Evolutionary conservation across 257 asterid species (phyloP).

Genomic region (Gentiana dahurica): DNA sequence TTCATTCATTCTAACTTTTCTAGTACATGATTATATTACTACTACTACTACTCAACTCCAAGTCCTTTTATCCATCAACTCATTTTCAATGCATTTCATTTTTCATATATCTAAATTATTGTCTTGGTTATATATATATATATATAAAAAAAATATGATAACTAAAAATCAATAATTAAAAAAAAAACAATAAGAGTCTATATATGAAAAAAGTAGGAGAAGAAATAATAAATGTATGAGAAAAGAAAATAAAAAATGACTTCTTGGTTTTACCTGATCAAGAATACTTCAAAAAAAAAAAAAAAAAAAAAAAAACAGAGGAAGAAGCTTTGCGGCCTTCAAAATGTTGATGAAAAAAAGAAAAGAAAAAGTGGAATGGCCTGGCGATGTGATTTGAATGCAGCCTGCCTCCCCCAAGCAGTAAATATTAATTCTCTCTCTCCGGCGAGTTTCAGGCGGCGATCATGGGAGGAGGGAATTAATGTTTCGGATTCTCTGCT

Average conservation of each 20-base stretch:
- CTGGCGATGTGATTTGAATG: constrained; percentile 7
- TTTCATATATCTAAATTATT: too few relatives aligned
- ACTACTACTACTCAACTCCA: not conserved
- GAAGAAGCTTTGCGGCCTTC: not conserved
- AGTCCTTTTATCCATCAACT: not conserved
- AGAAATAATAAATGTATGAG: not conserved
- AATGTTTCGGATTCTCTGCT: constrained; percentile 14
- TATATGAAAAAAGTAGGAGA: too few relatives aligned
- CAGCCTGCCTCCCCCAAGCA: not conserved
- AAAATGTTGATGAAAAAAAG: too few relatives aligned
- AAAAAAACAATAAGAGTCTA: too few relatives aligned
- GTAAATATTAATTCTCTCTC: not conserved
- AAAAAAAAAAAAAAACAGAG: too few relatives aligned
- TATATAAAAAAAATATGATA: too few relatives aligned
- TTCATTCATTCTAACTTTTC: not conserved
- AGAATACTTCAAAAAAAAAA: not conserved
- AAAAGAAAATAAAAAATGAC: not conserved
- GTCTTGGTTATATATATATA: too few relatives aligned
- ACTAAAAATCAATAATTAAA: too few relatives aligned
- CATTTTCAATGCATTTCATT: too few relatives aligned
- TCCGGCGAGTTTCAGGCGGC: constrained; percentile 22
- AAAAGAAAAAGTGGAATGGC: too few relatives aligned
- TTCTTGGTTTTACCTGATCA: not conserved
- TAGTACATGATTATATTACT: not conserved
- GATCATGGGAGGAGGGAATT: constrained; percentile 4